Conservation (phyloP, 2,329 filamentous ascomycete species). For the Nannizziopsis arthrosporioides region DNA sequence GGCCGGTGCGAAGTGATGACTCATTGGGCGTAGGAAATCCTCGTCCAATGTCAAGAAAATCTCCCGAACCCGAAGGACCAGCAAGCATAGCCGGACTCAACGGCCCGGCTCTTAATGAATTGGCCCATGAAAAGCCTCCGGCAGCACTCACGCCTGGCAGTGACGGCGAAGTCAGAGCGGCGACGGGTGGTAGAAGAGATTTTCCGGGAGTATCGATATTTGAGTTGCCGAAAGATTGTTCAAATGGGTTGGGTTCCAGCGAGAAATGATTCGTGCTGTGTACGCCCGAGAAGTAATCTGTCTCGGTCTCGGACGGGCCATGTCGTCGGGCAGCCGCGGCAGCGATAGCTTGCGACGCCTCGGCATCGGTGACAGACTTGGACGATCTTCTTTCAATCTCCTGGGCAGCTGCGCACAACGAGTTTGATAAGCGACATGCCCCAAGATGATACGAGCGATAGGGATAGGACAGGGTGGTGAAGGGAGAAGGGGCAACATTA, state of each 20-base stretch:
- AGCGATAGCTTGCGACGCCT: conserved; percentile 54
- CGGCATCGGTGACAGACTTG: conserved; percentile 45
- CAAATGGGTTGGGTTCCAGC: conserved; percentile 87
- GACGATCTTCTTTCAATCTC: conserved; percentile 21
- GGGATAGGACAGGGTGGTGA: conserved; percentile 2
- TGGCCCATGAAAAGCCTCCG: conserved; percentile 63
- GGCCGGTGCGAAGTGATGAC: conserved; percentile 76
- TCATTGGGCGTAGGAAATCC: conserved; percentile 94
- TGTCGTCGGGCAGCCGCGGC: conserved; percentile 54
- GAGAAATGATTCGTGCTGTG: conserved; percentile 41
- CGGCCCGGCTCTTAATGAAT: conserved; percentile 81
- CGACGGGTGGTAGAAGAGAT: conserved; percentile 74
- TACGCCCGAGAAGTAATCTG: conserved; percentile 57
- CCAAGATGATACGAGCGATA: neutral
- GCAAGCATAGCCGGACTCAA: conserved; percentile 95
- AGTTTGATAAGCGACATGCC: neutral
- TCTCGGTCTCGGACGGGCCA: conserved; percentile 16
- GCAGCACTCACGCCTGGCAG: conserved; percentile 63
- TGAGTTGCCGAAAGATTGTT: conserved; percentile 71
- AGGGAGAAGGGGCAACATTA: neutral
- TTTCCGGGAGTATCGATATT: conserved; percentile 70
- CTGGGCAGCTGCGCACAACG: conserved; percentile 14
- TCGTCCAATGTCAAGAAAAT: conserved; percentile 83
- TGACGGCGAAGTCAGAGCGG: conserved; percentile 80
- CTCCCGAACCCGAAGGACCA: conserved; percentile 58